Percentiles rank a stretch among this genome's conserved stretches.
phyloP scores from a whole-genome alignment of 768 basidiomycete genomes.

The Tricholoma terreum region DNA sequence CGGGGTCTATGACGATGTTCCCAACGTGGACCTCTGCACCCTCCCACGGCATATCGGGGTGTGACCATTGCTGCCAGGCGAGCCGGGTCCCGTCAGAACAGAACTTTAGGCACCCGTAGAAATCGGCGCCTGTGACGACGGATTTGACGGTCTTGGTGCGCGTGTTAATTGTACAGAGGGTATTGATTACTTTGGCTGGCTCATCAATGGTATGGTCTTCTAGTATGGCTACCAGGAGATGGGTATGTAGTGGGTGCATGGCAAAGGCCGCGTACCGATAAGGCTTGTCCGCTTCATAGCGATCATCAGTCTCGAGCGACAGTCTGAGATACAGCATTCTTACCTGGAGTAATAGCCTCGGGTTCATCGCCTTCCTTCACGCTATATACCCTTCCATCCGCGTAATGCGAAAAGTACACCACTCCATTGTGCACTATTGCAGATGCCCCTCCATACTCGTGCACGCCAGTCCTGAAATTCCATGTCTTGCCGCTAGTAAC shows the following conservation, averaged over 20 bases:
- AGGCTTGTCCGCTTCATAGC: constrained; percentile 27
- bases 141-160: constrained; percentile 39
- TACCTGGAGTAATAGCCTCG: constrained; percentile 64
- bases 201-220: constrained; percentile 66
- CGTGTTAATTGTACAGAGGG: constrained; percentile 55
- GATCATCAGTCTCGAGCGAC: neutral
- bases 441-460: constrained; percentile 66
- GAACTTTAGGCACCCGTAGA: constrained; percentile 54
- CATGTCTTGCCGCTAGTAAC: constrained; percentile 47
- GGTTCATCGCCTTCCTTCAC: constrained; percentile 32
- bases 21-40: constrained; percentile 37
- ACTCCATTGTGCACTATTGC: constrained; percentile 43
- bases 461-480: constrained; percentile 58
- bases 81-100: constrained; percentile 20
- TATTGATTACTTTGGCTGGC: constrained; percentile 52
- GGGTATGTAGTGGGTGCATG: constrained; percentile 49
- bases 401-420: constrained; percentile 52
- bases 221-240: constrained; percentile 57
- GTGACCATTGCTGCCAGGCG: constrained; percentile 26
- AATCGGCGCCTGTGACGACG: constrained; percentile 60
- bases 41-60: constrained; percentile 29
- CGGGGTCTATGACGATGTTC: constrained; percentile 36
- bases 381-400: constrained; percentile 46
- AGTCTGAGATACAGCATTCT: constrained; percentile 8
- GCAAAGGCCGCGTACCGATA: constrained; percentile 65